A percentile compares a stretch with the other conserved stretches of the same genome.
Conservation (phyloP, 1,284 basidiomycete genomes). For the Puccinia polysora region DNA sequence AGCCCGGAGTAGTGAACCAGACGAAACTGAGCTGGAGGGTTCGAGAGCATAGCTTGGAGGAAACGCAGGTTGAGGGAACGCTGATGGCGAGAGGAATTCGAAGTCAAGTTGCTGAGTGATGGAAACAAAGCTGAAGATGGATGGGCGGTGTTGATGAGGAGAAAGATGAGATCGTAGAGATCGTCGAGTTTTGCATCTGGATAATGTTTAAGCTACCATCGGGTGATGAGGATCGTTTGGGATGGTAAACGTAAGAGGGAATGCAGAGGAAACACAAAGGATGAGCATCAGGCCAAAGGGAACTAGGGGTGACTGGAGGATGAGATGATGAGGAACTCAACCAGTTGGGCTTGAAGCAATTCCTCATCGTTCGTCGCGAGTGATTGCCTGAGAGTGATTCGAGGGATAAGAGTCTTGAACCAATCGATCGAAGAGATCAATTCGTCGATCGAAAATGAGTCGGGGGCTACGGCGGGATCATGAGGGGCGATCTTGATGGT, state of each 20-base stretch:
- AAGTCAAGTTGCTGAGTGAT: background rate
- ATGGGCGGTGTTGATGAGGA: constrained; percentile 7
- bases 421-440: constrained; percentile 15
- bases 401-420: background rate
- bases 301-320: background rate
- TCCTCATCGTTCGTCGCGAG: background rate
- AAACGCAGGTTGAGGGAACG: background rate
- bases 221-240: background rate
- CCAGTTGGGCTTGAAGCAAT: background rate
- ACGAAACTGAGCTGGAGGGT: constrained; percentile 14
- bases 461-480: too few relatives aligned
- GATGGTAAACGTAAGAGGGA: background rate
- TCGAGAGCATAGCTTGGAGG: background rate
- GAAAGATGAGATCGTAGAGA: constrained; percentile 16
- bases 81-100: background rate
- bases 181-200: background rate
- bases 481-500: too few relatives aligned
- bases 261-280: background rate
- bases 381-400: constrained; percentile 19
- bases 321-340: background rate
- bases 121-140: background rate
- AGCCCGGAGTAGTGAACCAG: constrained; percentile 20
- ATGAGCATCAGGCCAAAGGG: background rate
- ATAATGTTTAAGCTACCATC: constrained; percentile 37
- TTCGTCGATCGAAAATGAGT: too few relatives aligned